Conservation (phyloP, 2,329 filamentous ascomycete species). For the Aureobasidium lini region DNA sequence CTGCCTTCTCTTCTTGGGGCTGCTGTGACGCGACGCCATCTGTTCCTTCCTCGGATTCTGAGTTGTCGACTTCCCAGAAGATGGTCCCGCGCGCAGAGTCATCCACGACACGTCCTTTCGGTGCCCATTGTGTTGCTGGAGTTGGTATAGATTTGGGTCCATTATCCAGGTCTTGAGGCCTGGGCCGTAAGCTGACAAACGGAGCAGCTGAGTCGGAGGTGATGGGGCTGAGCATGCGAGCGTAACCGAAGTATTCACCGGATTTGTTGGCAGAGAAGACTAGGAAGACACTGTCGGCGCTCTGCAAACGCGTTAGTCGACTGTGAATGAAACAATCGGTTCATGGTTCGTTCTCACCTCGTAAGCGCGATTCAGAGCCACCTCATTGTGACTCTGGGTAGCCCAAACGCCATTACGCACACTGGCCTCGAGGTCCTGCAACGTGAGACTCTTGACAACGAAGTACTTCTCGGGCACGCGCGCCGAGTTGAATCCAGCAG, state of each 20-base stretch:
- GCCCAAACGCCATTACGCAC: conserved; percentile 87
- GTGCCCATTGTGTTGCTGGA: conserved; percentile 67
- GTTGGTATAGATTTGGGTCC: conserved; percentile 74
- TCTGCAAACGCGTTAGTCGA: conserved; percentile 39
- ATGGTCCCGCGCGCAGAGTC: conserved; percentile 91
- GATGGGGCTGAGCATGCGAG: conserved; percentile 79
- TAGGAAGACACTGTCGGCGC: conserved; percentile 75
- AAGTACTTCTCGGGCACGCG: conserved; percentile 71
- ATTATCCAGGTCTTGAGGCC: conserved; percentile 49
- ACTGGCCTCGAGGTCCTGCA: conserved; percentile 83
- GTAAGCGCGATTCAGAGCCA: conserved; percentile 73
- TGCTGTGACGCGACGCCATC: conserved; percentile 9
- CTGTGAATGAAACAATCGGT: neutral
- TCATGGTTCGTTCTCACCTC: conserved; percentile 46
- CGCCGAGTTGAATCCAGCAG: neutral
- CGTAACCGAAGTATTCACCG: conserved; percentile 93
- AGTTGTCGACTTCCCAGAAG: conserved; percentile 81
- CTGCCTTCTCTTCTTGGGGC: conserved; percentile 28
- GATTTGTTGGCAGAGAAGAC: conserved; percentile 97
- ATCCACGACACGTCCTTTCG: conserved; percentile 80
- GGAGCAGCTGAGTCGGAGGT: conserved; percentile 61
- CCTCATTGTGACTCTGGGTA: conserved; percentile 88
- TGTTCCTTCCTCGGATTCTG: conserved; percentile 41
- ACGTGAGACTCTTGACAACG: conserved; percentile 83
- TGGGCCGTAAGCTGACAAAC: conserved; percentile 54